Conservation (phyloP, 2,329 filamentous ascomycete genomes). For the Colletotrichum scovillei region DNA sequence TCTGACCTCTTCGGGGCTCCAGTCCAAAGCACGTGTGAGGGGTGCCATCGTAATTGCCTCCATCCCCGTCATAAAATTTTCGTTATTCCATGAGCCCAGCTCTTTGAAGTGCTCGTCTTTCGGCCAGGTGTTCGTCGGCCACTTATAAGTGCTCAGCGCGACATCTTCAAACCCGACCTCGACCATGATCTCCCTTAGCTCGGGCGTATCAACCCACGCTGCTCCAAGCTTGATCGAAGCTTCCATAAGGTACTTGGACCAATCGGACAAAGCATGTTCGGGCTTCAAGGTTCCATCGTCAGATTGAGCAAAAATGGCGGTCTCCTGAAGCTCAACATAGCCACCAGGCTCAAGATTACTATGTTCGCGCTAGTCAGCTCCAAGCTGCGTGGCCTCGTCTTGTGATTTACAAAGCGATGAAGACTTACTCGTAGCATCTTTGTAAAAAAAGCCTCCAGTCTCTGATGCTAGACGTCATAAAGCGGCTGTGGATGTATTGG, state of each 20-base stretch:
- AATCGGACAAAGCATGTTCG: constrained; percentile 43
- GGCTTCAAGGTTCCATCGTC: constrained; percentile 52
- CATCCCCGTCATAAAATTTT: constrained; percentile 45
- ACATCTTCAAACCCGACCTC: constrained; percentile 65
- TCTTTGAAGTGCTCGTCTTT: constrained; percentile 62
- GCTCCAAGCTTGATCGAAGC: constrained; percentile 44
- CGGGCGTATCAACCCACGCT: constrained; percentile 37
- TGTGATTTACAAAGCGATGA: constrained; percentile 43
- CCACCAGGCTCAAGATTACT: constrained; percentile 53
- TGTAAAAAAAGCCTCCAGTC: background rate
- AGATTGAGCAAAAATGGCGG: constrained; percentile 48
- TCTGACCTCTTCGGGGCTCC: constrained; percentile 45
- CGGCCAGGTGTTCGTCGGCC: constrained; percentile 64
- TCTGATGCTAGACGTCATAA: constrained; percentile 30
- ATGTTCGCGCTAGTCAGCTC: background rate
- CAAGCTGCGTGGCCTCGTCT: no score
- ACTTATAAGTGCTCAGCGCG: constrained; percentile 56
- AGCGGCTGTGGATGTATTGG: constrained; percentile 39
- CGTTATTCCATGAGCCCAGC: constrained; percentile 51
- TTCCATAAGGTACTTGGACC: constrained; percentile 43
- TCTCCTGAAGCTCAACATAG: constrained; percentile 56
- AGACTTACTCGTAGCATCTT: background rate
- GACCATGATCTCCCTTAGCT: constrained; percentile 49
- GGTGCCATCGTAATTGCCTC: constrained; percentile 44
- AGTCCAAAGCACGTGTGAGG: constrained; percentile 43